Percentiles rank a stretch among this genome's conserved stretches.
phyloP scores from a whole-genome alignment of 2,329 filamentous ascomycete species.

The Didymella sp. region DNA sequence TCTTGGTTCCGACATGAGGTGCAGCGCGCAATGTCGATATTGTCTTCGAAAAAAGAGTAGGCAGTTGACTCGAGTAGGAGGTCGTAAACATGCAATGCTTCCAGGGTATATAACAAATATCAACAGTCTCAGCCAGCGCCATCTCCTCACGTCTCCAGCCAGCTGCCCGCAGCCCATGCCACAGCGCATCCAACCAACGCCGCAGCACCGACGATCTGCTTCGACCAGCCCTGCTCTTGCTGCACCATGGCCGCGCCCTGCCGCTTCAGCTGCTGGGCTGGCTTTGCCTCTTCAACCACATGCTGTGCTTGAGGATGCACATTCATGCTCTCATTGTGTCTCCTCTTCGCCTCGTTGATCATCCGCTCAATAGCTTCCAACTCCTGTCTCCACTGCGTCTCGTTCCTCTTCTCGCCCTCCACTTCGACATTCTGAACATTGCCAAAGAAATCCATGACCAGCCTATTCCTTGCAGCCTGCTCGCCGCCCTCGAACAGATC shows the following conservation, averaged over 20 bases:
- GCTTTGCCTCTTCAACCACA: conserved; percentile 34
- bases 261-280: conserved; percentile 28
- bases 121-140: background rate
- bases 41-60: background rate
- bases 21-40: background rate
- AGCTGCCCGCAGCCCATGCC: conserved; percentile 52
- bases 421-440: conserved; percentile 98
- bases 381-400: conserved; percentile 67
- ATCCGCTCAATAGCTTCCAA: conserved; percentile 72
- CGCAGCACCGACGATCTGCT: conserved; percentile 50
- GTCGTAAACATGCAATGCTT: background rate
- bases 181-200: conserved; percentile 50
- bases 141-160: conserved; percentile 42
- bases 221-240: conserved; percentile 49
- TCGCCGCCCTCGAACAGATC: conserved; percentile 92
- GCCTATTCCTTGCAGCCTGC: conserved; percentile 74
- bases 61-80: background rate
- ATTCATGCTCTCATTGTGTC: conserved; percentile 44
- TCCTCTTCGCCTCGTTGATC: conserved; percentile 61
- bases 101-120: conserved; percentile 15
- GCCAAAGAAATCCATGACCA: conserved; percentile 96
- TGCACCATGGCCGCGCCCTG: conserved; percentile 47
- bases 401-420: conserved; percentile 60
- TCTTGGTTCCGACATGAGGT: no score
- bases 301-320: conserved; percentile 29